Base-by-base conservation (phyloP, 495 filamentous ascomycete species). In the Daldinia vernicosa region DNA sequence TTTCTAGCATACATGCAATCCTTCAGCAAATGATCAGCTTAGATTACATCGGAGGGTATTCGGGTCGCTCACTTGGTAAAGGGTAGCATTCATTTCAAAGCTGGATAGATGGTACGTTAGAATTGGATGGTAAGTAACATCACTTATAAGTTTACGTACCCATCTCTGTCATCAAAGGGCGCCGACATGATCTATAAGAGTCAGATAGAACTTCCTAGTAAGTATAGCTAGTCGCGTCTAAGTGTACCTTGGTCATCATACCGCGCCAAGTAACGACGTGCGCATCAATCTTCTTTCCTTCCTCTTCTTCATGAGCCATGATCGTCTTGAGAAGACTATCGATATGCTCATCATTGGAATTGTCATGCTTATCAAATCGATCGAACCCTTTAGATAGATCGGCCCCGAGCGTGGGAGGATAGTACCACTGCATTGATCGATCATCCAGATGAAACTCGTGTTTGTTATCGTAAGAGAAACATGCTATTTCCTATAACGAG, bases 21-120 rank as follows among this genome's bases (percentile, higher is more conserved):
- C 92, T 96, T 82, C 9, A 26, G 5, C 11, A 33, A 27, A 64
- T 45, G 59, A 70, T 74, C 28, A 73, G 58, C 63, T 33, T 24
- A 30, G 3, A 17, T 57, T 12, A 22, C 8, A 11, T 17, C 2
- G 37, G 28, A 52, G 17, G 33, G 32, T 11, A 37, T 54, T 61
- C 33, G 15, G 58, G 22, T 67, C n/a, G 70, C 89, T 77, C 83
- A 97, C 94, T 83, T 97, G 91, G 76, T 93, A 95, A 55, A 86
- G 84, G 12, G 94, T 97, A 63, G 92, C 95, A 75, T 97, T 95
- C 95, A 99, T 97, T 76, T 97, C 93, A 70, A 97, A 98, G 33
- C 93, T 95, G 74, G 22, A 67, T 50, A 19, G 37, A 66, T 40
- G 28, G 12, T 14, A 9, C 6, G 33, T 73, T 66, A 73, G 66